Conservation (phyloP, 257 asterid genomes). For the Nyctanthes arbortristis region DNA sequence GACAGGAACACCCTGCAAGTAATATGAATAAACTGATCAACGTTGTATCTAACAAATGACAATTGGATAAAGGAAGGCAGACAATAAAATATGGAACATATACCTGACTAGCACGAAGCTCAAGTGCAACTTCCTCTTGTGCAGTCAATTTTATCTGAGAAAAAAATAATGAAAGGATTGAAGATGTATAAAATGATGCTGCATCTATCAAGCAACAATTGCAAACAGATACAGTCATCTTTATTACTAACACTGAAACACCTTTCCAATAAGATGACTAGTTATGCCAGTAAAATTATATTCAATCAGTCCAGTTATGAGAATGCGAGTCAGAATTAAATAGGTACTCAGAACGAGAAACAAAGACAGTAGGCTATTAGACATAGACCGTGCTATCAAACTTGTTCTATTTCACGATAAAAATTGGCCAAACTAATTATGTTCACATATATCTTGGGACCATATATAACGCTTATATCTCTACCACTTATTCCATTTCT, state of each 20-base stretch:
- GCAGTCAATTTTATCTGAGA: slow-evolving; percentile 87
- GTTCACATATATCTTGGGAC: too few relatives aligned
- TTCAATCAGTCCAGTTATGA: not conserved
- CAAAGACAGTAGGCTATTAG: not conserved
- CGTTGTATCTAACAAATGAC: not conserved
- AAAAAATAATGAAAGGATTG: slow-evolving; percentile 7
- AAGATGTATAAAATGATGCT: slow-evolving; percentile 1
- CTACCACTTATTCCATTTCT: too few relatives aligned
- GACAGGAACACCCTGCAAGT: slow-evolving; percentile 82
- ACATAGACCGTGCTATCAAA: too few relatives aligned
- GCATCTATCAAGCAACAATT: slow-evolving; percentile 1
- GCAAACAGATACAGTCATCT: not conserved
- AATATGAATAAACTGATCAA: slow-evolving; percentile 24
- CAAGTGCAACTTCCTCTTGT: slow-evolving; percentile 99
- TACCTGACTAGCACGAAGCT: slow-evolving; percentile 96
- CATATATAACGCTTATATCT: too few relatives aligned
- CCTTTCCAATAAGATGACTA: slow-evolving; percentile 10
- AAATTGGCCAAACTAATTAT: too few relatives aligned
- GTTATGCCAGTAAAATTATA: slow-evolving; percentile 6
- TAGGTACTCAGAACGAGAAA: not conserved
- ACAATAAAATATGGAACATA: not conserved
- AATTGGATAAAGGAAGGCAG: not conserved
- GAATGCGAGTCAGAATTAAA: not conserved
- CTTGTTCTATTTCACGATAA: too few relatives aligned
- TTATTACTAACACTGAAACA: slow-evolving; percentile 7